Evolutionary conservation across 2,329 filamentous ascomycete genomes (phyloP), one percentile per base, ranked within the genome.

Genomic region (Diaporthe batatas): DNA sequence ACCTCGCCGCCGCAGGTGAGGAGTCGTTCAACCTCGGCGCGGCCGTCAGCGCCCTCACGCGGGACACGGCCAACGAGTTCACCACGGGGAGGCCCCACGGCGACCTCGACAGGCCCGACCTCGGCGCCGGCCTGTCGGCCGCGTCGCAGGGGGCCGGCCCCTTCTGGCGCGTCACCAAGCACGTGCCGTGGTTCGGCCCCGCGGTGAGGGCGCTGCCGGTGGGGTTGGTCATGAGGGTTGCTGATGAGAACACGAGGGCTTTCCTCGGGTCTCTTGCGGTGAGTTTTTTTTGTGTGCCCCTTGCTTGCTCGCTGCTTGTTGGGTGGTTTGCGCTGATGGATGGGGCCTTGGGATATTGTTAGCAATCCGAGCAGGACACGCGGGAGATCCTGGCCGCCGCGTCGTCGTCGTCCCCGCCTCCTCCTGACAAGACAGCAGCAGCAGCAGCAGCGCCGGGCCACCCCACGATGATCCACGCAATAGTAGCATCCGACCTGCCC

Each of bases 401-500:
- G 2, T n/a, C 25, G 16, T 55, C 69, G 29, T 29, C 29, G 29
- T 29, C 29, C 29, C 29, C 69, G 21, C 36, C 36, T 39, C 47
- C 49, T 5, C 25, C 58, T 11, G n/a, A 29, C 2, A 51, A 65
- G 11, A 2, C 8, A 23, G 16, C 8, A 39, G 3, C 36, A 3
- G 10, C 34, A 36, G 36, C 36, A 3, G 10, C 34, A 36, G 34
- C 34, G 8, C 34, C 10, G 34, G 6, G 10, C 10, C 23, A 29
- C 5, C 39, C 47, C 11, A 71, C 69, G 2, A 65, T 71, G 58
- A 39, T 51, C 10, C 62, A 71, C 58, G 58, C 59, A 3, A 55
- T 71, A 4, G 25, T 49, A 8, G 1, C 39, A 16, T 55, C 47
- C 21, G 53, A 65, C 7, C 78, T 85, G 0, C 80, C 83, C 0